phyloP scores from a whole-genome alignment of 306 rosid species.

The Fagus crenata region DNA sequence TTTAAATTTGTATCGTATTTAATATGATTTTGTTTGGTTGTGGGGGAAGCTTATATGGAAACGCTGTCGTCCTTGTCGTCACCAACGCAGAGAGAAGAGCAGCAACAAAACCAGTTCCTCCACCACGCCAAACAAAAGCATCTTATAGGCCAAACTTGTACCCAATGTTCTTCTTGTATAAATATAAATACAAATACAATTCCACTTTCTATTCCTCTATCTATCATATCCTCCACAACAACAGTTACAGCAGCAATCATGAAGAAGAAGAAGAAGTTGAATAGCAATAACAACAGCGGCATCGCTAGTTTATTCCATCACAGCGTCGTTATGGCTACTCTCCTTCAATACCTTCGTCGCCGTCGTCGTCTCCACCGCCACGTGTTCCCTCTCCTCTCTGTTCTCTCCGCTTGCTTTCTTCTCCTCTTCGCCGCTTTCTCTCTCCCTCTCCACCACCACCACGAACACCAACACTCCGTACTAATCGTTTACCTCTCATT shows the following conservation, averaged over 20 bases:
- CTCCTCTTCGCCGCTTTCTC: constrained; percentile 50
- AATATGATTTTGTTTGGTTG: constrained; percentile 6
- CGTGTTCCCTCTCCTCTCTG: constrained; percentile 50
- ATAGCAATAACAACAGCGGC: neutral
- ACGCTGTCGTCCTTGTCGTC: constrained; percentile 5
- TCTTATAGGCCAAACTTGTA: neutral
- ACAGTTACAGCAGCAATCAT: neutral
- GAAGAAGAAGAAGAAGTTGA: constrained; percentile 41
- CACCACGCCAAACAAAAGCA: no score
- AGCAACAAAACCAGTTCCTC: neutral
- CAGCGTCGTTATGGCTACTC: constrained; percentile 27
- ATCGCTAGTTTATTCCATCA: neutral
- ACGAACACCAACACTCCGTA: constrained; percentile 25
- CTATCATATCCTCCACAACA: no score
- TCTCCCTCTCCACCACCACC: constrained; percentile 40
- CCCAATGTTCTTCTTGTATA: neutral
- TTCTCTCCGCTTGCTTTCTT: constrained; percentile 52
- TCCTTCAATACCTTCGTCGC: constrained; percentile 26
- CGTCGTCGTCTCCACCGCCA: constrained; percentile 37
- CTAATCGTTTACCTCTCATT: neutral
- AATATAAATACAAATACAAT: neutral
- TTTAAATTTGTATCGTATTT: neutral
- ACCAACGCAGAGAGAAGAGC: constrained; percentile 13
- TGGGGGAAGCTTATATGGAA: constrained; percentile 6
- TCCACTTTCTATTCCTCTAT: neutral